Base-by-base conservation (phyloP, 305 asterid species). In the Fraxinus angustifolia region DNA sequence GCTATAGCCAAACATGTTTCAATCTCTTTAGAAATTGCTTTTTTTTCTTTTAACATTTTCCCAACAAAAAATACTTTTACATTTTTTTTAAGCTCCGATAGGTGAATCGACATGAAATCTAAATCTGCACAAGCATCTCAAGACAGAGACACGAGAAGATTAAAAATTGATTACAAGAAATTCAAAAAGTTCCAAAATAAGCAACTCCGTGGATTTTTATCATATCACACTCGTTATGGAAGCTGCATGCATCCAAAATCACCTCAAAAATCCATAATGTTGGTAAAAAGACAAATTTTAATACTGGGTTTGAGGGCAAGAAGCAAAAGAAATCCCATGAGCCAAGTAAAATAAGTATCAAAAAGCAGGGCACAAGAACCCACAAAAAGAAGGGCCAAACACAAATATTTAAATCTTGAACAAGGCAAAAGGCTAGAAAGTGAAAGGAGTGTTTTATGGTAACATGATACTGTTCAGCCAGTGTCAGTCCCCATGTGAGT, bases 401-500 rank as follows among this genome's bases (percentile, higher is more conserved):
- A 86, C 80, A 76, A 48, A 82, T 4, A 33, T 34, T 36, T 68
- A 67, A 67, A 28, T 67, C 73, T 67, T 81, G 79, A 78, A 78
- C 77, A 68, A 80, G 30, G 74, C 83, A 12, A 50, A 21, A 28
- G 78, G 74, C 19, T 8, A 80, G 88, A 84, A 82, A 88, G 85
- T 76, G 88, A 86, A 81, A 82, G 84, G 58, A 70, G 83, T 82
- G 83, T 3, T 67, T 67, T 67, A 1, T 67, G 78, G 88, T 83
- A 81, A 85, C 86, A 83, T 75, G 79, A 78, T 78, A 78, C 89
- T 85, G 78, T 79, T 85, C 86, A 79, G 84, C 86, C 72, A 26
- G 78, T 86, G 89, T 84, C 88, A 85, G 88, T 72, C 73, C 74
- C 87, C 91, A 88, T 85, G 91, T 88, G 91, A 87, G 79, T 28